Evolutionary conservation across 257 asterid species (phyloP), one percentile per base, ranked within the genome.

Genomic region (Nicotiana attenuata): DNA sequence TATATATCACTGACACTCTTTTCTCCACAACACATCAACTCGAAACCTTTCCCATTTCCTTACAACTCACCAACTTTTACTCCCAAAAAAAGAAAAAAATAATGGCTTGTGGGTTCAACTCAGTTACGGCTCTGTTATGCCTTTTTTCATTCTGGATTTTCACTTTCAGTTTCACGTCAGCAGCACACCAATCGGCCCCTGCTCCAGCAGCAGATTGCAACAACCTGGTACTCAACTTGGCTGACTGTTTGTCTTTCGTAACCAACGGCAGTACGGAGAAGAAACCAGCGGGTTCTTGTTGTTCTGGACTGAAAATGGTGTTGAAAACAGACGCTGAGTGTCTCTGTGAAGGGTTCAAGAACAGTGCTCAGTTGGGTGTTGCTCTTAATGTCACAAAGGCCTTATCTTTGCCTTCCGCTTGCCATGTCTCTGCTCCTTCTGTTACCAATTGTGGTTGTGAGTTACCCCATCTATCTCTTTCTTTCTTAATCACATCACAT

Each of bases 291-390:
- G 94, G 92, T 0, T 69, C 81, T 1, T 95, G 99, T 87, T 95
- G 99, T 71, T 83, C 92, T n/a, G 99, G 99, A 0, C 93, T 95
- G 19, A 92, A 91, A 57, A 88, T 87, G 0, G 97, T 95, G 81
- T 87, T 95, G 22, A 93, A 92, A 76, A 82, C 96, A 2, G 84
- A 92, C 82, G 85, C 99, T 2, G 89, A 90, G 15, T 95, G 99
- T 79, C 89, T 95, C 3, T 95, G 99, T 85, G 92, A 92, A 64
- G 87, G 88, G 14, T 95, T 93, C 55, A 91, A 85, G 76, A 92
- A 91, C 88, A 93, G 98, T 84, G 98, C 97, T 2, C 97, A 93
- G 84, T 85, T 95, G 35, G 99, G 98, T 6, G 88, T 93, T 28
- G 85, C 90, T 13, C 89, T 95, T 24, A 91, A 95, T 82, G 86